Base-by-base conservation (phyloP, 352 stramenopile species). In the Phytophthora foliorum region DNA sequence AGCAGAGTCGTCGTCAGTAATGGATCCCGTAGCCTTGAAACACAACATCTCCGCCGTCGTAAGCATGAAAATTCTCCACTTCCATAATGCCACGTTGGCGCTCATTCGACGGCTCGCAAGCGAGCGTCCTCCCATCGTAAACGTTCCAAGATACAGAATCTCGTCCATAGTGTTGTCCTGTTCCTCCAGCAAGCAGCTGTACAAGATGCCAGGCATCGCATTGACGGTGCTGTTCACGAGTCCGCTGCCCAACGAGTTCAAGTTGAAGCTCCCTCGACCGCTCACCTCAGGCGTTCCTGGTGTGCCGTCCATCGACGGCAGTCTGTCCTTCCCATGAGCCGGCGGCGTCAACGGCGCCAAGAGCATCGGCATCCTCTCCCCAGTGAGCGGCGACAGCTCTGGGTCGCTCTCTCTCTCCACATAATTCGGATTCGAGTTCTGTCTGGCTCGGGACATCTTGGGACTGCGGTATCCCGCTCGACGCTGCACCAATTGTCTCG, bases 131-230 rank as follows among this genome's bases (percentile, higher is more conserved):
- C 80, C 84, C 80, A 93, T 91, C 22, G 82, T 91, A 53, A 93
- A 88, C 36, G 85, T 90, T n/a, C 85, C 85, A 17, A 91, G 62
- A 57, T 93, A 93, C 65, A 93, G 44, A 38, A 93, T 84, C 45
- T 89, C 84, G 54, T 93, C 85, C 72, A 93, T 82, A 1, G 77
- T 93, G 57, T 90, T 91, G 69, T 90, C 85, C 59, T 93, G 85
- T 57, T 93, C 82, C 58, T 93, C 85, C 22, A 93, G 38, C 49
- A 89, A 61, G 56, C 82, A 90, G 69, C 78, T 88, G 69, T 91
- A 90, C 51, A 93, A 69, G n/a, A 93, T 83, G 21, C 85, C 85
- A 52, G 78, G 73, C 70, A 90, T 82, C 4, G 63, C 54, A 57
- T 59, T 67, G 36, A 39, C 27, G 25, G 9, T 63, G 32, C 25